Percentiles rank a stretch among this genome's conserved stretches.
These are phyloP conservation scores for Solanum boliviense DNA, from an alignment of 257 asterid species.

Conservation along the genomic window DNA sequence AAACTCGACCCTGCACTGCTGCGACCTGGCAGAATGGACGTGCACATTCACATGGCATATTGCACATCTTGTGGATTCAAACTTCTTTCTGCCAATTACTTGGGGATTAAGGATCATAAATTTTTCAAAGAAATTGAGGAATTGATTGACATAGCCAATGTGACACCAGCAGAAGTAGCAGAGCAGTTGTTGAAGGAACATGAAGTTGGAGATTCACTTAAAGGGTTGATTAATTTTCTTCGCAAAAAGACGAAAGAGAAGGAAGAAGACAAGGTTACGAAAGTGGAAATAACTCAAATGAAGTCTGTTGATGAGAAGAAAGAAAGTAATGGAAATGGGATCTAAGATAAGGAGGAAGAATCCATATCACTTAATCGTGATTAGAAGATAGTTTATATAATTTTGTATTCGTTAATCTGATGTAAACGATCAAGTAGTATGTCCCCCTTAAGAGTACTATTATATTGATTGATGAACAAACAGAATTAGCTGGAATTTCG, in stretches of 20 bases:
- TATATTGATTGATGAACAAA: neutral
- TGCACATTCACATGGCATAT: neutral
- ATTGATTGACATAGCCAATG: too few species aligned
- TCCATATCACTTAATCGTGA: neutral
- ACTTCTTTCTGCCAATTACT: too few species aligned
- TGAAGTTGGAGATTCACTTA: too few species aligned
- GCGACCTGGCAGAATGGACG: slow-evolving; percentile 27
- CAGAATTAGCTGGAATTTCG: neutral
- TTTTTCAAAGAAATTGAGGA: too few species aligned
- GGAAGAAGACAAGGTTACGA: too few species aligned
- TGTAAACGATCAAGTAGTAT: neutral
- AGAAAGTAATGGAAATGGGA: neutral
- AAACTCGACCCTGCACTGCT: slow-evolving; percentile 24
- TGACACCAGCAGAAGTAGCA: too few species aligned
- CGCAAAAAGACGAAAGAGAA: too few species aligned
- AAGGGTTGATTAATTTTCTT: too few species aligned
- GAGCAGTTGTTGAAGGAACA: too few species aligned
- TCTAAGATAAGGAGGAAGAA: neutral
- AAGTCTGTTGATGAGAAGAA: neutral
- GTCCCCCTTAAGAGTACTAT: neutral
- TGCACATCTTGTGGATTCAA: too few species aligned
- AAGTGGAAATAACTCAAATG: neutral
- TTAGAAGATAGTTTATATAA: neutral
- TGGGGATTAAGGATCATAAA: too few species aligned
- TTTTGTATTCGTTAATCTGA: neutral